phyloP scores from a whole-genome alignment of 1,139 yeast species.

The Geotrichum carabidarum region DNA sequence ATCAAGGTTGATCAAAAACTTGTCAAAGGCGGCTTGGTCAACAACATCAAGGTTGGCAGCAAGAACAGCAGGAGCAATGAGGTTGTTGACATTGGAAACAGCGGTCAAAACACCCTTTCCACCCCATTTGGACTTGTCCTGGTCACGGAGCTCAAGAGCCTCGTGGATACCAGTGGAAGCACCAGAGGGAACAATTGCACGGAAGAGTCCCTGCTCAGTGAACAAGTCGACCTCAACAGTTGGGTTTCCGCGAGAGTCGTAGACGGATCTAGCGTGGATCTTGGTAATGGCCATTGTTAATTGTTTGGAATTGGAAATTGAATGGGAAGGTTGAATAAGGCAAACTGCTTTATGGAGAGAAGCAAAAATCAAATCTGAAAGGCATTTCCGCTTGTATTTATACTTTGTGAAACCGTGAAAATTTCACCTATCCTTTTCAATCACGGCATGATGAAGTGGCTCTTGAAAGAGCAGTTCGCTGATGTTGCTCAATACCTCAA shows the following conservation, averaged over 20 bases:
- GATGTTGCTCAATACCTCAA: too few species aligned
- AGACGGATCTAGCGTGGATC: conserved; percentile 84
- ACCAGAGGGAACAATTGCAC: conserved; percentile 94
- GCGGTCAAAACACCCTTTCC: conserved; percentile 96
- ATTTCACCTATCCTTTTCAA: too few species aligned
- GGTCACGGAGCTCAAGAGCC: conserved; percentile 93
- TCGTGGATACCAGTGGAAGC: conserved; percentile 95
- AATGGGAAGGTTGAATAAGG: not conserved
- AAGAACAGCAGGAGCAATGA: conserved; percentile 83
- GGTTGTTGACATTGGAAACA: conserved; percentile 80
- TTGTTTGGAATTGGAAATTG: not conserved
- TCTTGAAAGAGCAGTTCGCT: too few species aligned
- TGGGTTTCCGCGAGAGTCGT: conserved; percentile 98
- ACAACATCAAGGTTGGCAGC: conserved; percentile 67
- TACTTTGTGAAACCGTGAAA: too few species aligned
- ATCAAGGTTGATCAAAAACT: conserved; percentile 70
- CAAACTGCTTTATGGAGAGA: not conserved
- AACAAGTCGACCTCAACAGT: conserved; percentile 90
- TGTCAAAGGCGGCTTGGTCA: conserved; percentile 76
- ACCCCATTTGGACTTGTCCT: conserved; percentile 87
- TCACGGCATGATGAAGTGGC: too few species aligned
- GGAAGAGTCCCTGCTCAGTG: conserved; percentile 82
- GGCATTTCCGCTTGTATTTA: not conserved
- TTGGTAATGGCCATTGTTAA: conserved; percentile 53
- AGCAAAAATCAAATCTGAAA: not conserved